phyloP scores from a whole-genome alignment of 306 rosid genomes.

The Mimosa pudica region DNA sequence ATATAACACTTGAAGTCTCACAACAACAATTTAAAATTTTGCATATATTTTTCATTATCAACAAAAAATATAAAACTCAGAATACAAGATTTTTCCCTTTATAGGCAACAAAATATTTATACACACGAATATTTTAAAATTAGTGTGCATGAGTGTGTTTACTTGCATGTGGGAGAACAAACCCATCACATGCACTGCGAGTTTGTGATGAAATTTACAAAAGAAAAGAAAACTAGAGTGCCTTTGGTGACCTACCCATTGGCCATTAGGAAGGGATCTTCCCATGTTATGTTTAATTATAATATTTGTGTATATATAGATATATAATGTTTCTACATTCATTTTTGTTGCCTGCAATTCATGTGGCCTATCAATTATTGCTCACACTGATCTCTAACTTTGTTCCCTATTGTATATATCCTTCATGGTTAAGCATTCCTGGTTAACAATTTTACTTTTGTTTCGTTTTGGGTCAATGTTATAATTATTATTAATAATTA shows the following conservation, averaged over 20 bases:
- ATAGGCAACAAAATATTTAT: background rate
- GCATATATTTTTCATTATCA: background rate
- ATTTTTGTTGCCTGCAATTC: constrained; percentile 55
- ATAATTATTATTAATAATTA: background rate
- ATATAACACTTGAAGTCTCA: background rate
- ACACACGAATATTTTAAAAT: background rate
- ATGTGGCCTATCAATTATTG: constrained; percentile 34
- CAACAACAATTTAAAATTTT: background rate
- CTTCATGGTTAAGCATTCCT: background rate
- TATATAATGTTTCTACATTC: constrained; percentile 28
- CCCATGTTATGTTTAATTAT: constrained; percentile 57
- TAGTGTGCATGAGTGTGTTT: background rate
- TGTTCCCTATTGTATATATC: background rate
- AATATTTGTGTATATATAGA: constrained; percentile 2
- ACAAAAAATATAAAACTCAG: background rate
- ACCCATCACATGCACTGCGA: constrained; percentile 60
- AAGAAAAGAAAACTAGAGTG: constrained; percentile 32
- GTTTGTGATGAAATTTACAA: constrained; percentile 46
- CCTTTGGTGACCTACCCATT: constrained; percentile 40
- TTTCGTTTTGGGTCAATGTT: background rate
- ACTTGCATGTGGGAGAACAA: constrained; percentile 71
- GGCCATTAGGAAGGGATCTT: constrained; percentile 54
- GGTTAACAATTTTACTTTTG: background rate
- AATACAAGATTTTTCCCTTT: background rate
- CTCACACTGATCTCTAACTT: background rate